Base-by-base conservation (phyloP, 768 basidiomycete genomes). In the Paxillus involutus region DNA sequence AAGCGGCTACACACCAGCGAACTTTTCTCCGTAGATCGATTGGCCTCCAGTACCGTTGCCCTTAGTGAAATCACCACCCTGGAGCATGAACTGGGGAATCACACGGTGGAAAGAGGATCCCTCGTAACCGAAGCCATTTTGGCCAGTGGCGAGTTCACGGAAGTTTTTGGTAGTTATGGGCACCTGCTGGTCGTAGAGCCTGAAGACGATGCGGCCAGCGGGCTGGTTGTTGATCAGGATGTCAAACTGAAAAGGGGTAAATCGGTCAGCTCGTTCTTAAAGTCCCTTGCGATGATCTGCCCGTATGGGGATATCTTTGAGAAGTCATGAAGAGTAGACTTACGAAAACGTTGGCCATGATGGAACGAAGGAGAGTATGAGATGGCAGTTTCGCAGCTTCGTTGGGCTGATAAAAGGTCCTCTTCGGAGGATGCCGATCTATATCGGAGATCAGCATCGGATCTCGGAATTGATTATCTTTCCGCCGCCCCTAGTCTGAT, bases 71-170 rank as follows among this genome's bases (percentile, higher is more conserved):
- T 94, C 92, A 52, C 94, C 94, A 24, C 91, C 93, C 71, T 95
- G 93, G 53, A 92, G 78, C 90, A 93, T 93, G 74, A 93, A 94
- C 40, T 79, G 46, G 59, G 88, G 88, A 66, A 94, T 92, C 64
- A 94, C 74, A 59, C 92, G 88, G 71, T 94, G 92, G 83, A 94
- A 94, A 0, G 37, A 21, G 19, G 75, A 76, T 13, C 83, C 86
- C 47, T 69, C 45, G 75, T 95, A 98, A 44, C 91, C 88, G 53
- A 73, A 91, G 4, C 89, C 89, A 49, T 88, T 63, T 66, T 81
- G 62, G 43, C 90, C 88, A 12, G 89, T 92, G 51, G 85, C 85
- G 45, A 97, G 81, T 71, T 92, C 90, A 49, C 95, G 88, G 80
- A 98, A 98, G 78, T 98, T 94, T 32, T 58, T 73, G 9, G 89